Percentiles rank a stretch among this genome's conserved stretches.
Evolutionary conservation across 257 asterid species (phyloP).

Genomic region (Solanum sparsipilum): DNA sequence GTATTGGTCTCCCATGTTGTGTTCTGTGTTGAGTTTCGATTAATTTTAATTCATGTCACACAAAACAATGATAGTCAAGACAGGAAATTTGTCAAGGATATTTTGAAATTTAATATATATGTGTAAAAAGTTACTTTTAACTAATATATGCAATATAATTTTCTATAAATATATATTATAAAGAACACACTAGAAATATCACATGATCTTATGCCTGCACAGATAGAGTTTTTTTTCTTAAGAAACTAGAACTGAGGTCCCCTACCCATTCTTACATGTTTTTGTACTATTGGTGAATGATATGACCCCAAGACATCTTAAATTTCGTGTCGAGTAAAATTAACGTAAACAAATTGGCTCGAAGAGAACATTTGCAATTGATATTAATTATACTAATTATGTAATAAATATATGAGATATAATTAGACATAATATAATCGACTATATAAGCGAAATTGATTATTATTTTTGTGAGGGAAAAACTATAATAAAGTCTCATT

Average conservation of each 20-base stretch:
- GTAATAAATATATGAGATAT: background rate
- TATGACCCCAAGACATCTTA: background rate
- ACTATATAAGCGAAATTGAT: background rate
- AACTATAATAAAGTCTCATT: background rate
- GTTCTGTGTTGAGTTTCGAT: background rate
- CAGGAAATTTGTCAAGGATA: too few relatives aligned
- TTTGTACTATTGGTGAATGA: background rate
- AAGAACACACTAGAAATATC: background rate
- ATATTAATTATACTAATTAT: background rate
- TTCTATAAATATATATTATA: too few relatives aligned
- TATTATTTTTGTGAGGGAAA: background rate
- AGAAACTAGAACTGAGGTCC: background rate
- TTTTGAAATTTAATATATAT: too few relatives aligned
- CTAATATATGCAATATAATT: too few relatives aligned
- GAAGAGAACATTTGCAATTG: background rate
- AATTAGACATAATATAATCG: background rate
- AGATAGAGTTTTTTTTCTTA: background rate
- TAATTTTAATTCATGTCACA: too few relatives aligned
- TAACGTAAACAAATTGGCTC: background rate
- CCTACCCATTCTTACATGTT: background rate
- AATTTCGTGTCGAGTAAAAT: background rate
- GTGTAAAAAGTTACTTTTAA: too few relatives aligned
- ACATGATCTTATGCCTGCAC: background rate
- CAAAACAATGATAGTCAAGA: too few relatives aligned
- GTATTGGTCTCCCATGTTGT: background rate